Evolutionary conservation across 2,329 filamentous ascomycete species (phyloP).

Genomic region (Elsinoe fawcettii): DNA sequence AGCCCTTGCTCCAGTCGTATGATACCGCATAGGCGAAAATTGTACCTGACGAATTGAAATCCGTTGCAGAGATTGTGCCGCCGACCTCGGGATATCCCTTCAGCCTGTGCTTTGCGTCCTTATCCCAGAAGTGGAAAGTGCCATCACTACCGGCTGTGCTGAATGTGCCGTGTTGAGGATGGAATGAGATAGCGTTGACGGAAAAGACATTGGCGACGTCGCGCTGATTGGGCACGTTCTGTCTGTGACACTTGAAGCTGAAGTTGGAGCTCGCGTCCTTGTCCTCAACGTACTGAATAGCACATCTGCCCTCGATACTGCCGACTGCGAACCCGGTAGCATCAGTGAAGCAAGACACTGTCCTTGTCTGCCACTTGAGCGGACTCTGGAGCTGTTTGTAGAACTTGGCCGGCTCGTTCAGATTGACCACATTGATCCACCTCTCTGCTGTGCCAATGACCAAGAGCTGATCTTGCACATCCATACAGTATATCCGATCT

Average conservation of each 20-base stretch:
- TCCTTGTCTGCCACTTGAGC: constrained; percentile 95
- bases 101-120: constrained; percentile 46
- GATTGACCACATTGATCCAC: constrained; percentile 91
- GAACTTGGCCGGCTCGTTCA: constrained; percentile 78
- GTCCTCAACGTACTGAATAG: constrained; percentile 96
- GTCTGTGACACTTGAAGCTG: constrained; percentile 97
- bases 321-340: constrained; percentile 88
- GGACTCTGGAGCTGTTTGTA: constrained; percentile 96
- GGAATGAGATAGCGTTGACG: constrained; percentile 96
- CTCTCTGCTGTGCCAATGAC: constrained; percentile 91
- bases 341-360: constrained; percentile 91
- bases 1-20: constrained; percentile 98
- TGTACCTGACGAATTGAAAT: constrained; percentile 78
- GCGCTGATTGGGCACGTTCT: constrained; percentile 52
- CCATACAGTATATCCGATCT: constrained; percentile 84
- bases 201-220: constrained; percentile 85
- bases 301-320: constrained; percentile 92
- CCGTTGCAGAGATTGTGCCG: constrained; percentile 80
- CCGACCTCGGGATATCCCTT: constrained; percentile 57
- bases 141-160: constrained; percentile 92
- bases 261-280: constrained; percentile 87
- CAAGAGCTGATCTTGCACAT: constrained; percentile 74
- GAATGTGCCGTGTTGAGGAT: constrained; percentile 95
- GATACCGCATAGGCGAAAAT: constrained; percentile 62
- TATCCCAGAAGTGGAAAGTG: constrained; percentile 94